Evolutionary conservation across 2,329 filamentous ascomycete species (phyloP).

Genomic region (Fusarium sp.): DNA sequence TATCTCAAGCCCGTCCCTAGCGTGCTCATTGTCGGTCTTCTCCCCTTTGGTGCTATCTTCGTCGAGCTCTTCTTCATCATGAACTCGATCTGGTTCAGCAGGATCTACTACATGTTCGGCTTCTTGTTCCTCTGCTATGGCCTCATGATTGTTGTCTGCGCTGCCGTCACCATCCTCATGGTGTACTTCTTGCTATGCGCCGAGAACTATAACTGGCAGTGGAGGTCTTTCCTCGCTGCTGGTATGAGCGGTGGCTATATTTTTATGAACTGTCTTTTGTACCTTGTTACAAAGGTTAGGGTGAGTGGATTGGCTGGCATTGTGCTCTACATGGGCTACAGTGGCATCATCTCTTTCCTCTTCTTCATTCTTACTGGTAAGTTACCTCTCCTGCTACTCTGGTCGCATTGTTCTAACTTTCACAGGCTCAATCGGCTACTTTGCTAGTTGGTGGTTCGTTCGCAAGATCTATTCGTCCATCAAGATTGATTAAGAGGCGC

Average conservation of each 20-base stretch:
- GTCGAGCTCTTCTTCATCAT: slow-evolving; percentile 99
- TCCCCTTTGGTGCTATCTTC: slow-evolving; percentile 97
- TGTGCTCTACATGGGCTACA: slow-evolving; percentile 94
- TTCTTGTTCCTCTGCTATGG: slow-evolving; percentile 98
- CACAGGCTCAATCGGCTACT: slow-evolving; percentile 92
- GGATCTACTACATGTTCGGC: slow-evolving; percentile 99
- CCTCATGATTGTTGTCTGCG: slow-evolving; percentile 95
- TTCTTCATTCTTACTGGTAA: slow-evolving; percentile 95
- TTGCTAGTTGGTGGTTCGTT: slow-evolving; percentile 94
- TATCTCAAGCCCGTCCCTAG: slow-evolving; percentile 90
- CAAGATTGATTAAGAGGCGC: slow-evolving; percentile 82
- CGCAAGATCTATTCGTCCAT: slow-evolving; percentile 96
- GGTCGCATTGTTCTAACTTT: slow-evolving; percentile 25
- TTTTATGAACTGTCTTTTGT: slow-evolving; percentile 89
- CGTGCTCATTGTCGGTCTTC: slow-evolving; percentile 89
- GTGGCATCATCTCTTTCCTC: slow-evolving; percentile 85
- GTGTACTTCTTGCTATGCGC: slow-evolving; percentile 96
- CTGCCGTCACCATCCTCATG: slow-evolving; percentile 90
- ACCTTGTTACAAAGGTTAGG: slow-evolving; percentile 88
- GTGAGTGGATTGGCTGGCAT: slow-evolving; percentile 87
- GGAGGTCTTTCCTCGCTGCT: slow-evolving; percentile 91
- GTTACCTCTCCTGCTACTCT: slow-evolving; percentile 48
- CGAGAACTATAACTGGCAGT: slow-evolving; percentile 99
- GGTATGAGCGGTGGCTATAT: slow-evolving; percentile 93
- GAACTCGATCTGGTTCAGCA: slow-evolving; percentile 98